These are phyloP conservation scores for Diutina neorugosa DNA, from an alignment of 1,139 yeast genomes.

Conservation along the genomic window DNA sequence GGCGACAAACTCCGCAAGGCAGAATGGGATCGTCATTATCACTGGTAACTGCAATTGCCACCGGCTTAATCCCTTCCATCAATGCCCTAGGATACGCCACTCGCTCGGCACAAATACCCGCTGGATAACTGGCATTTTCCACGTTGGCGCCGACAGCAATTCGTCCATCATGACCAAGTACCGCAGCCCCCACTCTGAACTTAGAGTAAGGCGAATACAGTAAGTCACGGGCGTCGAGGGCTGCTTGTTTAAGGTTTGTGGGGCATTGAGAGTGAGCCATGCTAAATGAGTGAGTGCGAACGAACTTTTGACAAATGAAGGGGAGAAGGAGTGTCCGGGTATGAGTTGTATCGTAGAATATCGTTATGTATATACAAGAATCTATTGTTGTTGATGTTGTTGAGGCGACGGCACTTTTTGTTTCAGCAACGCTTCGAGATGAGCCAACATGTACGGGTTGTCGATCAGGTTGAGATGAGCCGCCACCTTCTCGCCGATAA, in stretches of 20 bases:
- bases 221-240: neutral
- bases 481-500: conserved; percentile 61
- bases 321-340: too few relatives aligned
- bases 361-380: neutral
- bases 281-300: neutral
- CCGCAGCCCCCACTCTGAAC: conserved; percentile 63
- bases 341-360: neutral
- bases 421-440: conserved; percentile 3
- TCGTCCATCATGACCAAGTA: conserved; percentile 40
- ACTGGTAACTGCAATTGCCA: conserved; percentile 60
- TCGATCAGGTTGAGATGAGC: conserved; percentile 33
- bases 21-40: conserved; percentile 50
- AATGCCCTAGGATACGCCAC: conserved; percentile 60
- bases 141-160: conserved; percentile 69
- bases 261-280: neutral
- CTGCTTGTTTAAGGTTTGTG: neutral
- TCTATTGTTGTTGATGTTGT: neutral
- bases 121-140: conserved; percentile 89
- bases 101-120: conserved; percentile 84
- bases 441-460: conserved; percentile 14
- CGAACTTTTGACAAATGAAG: neutral
- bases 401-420: neutral
- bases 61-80: conserved; percentile 33
- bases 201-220: conserved; percentile 2
- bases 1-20: conserved; percentile 95